Evolutionary conservation across 2,329 filamentous ascomycete genomes (phyloP).

Genomic region (Cordyceps pruinosa): DNA sequence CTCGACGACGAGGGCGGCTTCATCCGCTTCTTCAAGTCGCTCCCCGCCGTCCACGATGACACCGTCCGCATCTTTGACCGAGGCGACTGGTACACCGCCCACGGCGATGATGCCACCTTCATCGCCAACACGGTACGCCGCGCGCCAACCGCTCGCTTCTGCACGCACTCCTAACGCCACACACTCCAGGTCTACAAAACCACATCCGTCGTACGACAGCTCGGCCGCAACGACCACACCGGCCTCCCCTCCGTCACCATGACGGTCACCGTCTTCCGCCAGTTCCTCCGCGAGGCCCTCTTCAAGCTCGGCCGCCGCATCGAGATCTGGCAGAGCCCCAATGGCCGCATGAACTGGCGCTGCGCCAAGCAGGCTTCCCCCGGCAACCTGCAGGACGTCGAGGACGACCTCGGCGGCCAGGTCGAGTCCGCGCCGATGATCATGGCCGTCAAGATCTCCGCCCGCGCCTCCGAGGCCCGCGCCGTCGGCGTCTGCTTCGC

Average conservation of each 20-base stretch:
- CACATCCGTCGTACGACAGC: conserved; percentile 84
- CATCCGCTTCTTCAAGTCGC: conserved; percentile 90
- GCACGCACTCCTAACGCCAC: neutral
- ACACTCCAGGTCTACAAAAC: conserved; percentile 91
- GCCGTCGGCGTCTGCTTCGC: conserved; percentile 95
- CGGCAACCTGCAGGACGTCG: conserved; percentile 92
- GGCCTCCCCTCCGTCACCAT: conserved; percentile 90
- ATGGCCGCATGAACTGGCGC: conserved; percentile 84
- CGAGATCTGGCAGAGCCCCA: conserved; percentile 77
- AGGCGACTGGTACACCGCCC: conserved; percentile 92
- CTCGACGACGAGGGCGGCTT: conserved; percentile 97
- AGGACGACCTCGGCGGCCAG: conserved; percentile 84
- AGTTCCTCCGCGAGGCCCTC: conserved; percentile 88
- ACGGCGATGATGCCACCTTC: conserved; percentile 76
- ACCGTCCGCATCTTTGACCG: conserved; percentile 90
- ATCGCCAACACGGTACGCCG: conserved; percentile 63
- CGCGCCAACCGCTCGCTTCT: too few relatives aligned
- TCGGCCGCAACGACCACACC: conserved; percentile 78
- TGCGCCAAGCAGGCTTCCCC: conserved; percentile 87
- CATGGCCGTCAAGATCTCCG: conserved; percentile 83
- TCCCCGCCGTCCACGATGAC: conserved; percentile 62
- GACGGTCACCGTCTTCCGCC: conserved; percentile 89
- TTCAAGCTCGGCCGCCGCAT: conserved; percentile 86
- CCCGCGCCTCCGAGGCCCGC: conserved; percentile 78
- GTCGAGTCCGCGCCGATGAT: conserved; percentile 91